phyloP scores from a whole-genome alignment of 306 rosid genomes.

The Begonia masoniana region DNA sequence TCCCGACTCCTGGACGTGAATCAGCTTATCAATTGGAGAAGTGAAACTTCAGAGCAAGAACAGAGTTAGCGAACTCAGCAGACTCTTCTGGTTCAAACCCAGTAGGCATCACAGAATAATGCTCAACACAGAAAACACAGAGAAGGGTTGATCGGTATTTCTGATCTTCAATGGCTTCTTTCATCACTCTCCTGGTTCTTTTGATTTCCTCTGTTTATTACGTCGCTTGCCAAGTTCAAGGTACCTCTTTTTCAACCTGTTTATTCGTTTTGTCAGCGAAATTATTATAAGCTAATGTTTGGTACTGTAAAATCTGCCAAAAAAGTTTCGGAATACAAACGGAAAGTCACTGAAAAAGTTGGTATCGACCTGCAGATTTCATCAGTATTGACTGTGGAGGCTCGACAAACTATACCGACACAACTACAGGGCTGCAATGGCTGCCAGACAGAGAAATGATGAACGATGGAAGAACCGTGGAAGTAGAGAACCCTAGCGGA shows the following conservation, averaged over 20 bases:
- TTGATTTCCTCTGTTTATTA: slow-evolving; percentile 28
- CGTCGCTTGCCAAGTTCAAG: slow-evolving; percentile 59
- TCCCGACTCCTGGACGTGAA: slow-evolving; percentile 32
- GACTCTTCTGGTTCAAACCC: not conserved
- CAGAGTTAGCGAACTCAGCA: not conserved
- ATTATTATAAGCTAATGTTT: not conserved
- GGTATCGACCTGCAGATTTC: slow-evolving; percentile 42
- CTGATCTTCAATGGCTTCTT: slow-evolving; percentile 40
- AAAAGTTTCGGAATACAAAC: not conserved
- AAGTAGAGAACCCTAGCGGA: slow-evolving; percentile 41
- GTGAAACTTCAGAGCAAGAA: not conserved
- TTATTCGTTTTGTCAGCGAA: not conserved
- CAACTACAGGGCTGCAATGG: slow-evolving; percentile 61
- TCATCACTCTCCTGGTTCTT: slow-evolving; percentile 21
- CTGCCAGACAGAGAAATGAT: slow-evolving; percentile 50
- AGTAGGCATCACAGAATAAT: slow-evolving; percentile 1
- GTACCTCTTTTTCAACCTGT: slow-evolving; percentile 25
- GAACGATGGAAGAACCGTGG: slow-evolving; percentile 32
- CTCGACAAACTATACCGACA: slow-evolving; percentile 51
- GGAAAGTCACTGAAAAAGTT: not conserved
- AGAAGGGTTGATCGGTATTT: slow-evolving; percentile 6
- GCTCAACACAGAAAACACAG: slow-evolving; percentile 7
- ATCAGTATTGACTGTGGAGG: slow-evolving; percentile 87
- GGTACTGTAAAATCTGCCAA: not conserved
- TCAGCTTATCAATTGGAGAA: slow-evolving; percentile 25